These are phyloP conservation scores for Alternaria arbusti DNA, from an alignment of 2,329 filamentous ascomycete genomes.

Conservation along the genomic window DNA sequence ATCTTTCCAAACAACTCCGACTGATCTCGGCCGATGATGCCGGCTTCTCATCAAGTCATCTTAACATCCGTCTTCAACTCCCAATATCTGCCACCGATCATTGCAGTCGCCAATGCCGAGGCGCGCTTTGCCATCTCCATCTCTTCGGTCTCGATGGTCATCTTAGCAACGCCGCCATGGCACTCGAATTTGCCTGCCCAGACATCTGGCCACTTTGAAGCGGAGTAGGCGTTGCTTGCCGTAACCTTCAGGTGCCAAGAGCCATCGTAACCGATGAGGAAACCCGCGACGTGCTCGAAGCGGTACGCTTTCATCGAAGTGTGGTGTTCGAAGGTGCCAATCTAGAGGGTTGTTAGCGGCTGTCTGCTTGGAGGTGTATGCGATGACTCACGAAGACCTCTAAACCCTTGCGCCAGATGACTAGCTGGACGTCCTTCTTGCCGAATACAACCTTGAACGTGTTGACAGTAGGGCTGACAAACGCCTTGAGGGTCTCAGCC, in stretches of 20 bases:
- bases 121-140: constrained; percentile 12
- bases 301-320: constrained; percentile 9
- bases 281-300: constrained; percentile 25
- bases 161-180: constrained; percentile 15
- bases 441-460: constrained; percentile 23
- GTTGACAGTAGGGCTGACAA: constrained; percentile 16
- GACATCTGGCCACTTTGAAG: constrained; percentile 20
- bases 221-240: constrained; percentile 16
- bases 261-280: constrained; percentile 26
- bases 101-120: neutral
- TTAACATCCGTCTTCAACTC: constrained; percentile 13
- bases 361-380: too few species aligned
- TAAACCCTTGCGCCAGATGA: constrained; percentile 28
- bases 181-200: constrained; percentile 25
- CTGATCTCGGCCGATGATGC: neutral
- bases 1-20: neutral
- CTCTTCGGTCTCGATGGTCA: constrained; percentile 18
- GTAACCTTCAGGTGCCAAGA: constrained; percentile 22
- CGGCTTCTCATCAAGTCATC: neutral
- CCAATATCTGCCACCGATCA: constrained; percentile 19
- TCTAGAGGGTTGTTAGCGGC: neutral
- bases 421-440: constrained; percentile 16
- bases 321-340: constrained; percentile 22
- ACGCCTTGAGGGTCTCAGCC: neutral
- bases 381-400: constrained; percentile 24